These are phyloP conservation scores for Phaeolepiota aurea DNA, from an alignment of 768 basidiomycete species.

Conservation along the genomic window DNA sequence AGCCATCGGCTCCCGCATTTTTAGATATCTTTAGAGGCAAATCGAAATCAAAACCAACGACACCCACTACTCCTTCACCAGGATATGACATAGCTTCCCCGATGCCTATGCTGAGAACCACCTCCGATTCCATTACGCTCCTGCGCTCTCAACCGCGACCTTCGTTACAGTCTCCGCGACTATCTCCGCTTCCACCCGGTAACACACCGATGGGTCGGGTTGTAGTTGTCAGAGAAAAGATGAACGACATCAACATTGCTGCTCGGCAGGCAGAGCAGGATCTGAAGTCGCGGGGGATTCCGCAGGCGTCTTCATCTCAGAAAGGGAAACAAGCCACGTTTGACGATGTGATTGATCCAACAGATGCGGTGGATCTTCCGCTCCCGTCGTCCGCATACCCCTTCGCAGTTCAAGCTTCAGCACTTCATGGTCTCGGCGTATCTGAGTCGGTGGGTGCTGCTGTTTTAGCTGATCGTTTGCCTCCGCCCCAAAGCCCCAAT, in stretches of 20 bases:
- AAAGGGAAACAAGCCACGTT: constrained; percentile 25
- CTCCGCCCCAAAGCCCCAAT: constrained; percentile 56
- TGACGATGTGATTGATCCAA: constrained; percentile 70
- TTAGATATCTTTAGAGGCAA: constrained; percentile 68
- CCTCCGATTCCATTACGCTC: constrained; percentile 55
- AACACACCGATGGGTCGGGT: constrained; percentile 45
- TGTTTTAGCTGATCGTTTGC: constrained; percentile 65
- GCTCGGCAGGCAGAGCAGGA: constrained; percentile 73
- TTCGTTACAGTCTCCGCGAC: constrained; percentile 26
- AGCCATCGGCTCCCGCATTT: constrained; percentile 43
- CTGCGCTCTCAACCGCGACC: constrained; percentile 26
- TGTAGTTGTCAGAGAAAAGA: constrained; percentile 77
- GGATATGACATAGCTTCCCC: constrained; percentile 31
- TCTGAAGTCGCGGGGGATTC: constrained; percentile 45
- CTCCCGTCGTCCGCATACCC: constrained; percentile 60
- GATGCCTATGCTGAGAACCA: constrained; percentile 53
- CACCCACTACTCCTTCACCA: constrained; percentile 29
- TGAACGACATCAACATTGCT: constrained; percentile 61
- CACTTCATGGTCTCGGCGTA: constrained; percentile 63
- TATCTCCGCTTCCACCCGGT: constrained; percentile 18
- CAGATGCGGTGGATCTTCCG: constrained; percentile 76
- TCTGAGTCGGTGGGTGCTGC: constrained; percentile 71
- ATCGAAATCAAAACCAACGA: constrained; percentile 55
- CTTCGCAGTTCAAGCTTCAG: constrained; percentile 70
- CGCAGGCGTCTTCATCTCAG: constrained; percentile 37